phyloP scores from a whole-genome alignment of 768 basidiomycete species.

The Leucocoprinus sp. region DNA sequence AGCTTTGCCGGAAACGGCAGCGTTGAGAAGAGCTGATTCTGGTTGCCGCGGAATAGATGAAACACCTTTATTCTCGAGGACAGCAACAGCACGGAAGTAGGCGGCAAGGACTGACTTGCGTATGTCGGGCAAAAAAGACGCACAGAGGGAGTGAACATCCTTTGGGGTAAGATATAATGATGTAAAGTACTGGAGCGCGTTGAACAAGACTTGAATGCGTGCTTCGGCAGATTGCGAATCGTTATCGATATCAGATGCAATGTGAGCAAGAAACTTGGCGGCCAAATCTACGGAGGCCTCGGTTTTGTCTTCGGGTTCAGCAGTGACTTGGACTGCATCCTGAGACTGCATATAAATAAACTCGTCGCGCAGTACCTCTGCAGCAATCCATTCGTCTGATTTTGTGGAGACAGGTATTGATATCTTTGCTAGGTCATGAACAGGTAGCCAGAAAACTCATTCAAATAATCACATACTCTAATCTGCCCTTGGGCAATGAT shows the following conservation, averaged over 20 bases:
- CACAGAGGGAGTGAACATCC: constrained; percentile 79
- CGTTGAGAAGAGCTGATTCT: constrained; percentile 60
- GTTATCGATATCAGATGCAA: constrained; percentile 54
- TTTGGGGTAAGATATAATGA: constrained; percentile 57
- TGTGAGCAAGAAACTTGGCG: constrained; percentile 76
- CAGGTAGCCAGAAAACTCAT: constrained; percentile 6
- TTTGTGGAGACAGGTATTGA: constrained; percentile 83
- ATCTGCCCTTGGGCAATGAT: constrained; percentile 38
- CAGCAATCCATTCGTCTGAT: constrained; percentile 82
- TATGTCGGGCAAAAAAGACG: constrained; percentile 64
- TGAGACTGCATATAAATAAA: constrained; percentile 62
- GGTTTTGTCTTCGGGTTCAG: constrained; percentile 41
- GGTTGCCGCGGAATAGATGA: constrained; percentile 51
- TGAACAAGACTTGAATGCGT: constrained; percentile 60
- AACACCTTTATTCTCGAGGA: constrained; percentile 50
- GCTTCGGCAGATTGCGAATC: constrained; percentile 44
- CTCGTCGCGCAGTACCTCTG: constrained; percentile 86
- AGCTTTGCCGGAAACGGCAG: constrained; percentile 52
- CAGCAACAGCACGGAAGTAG: constrained; percentile 71
- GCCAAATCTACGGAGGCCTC: constrained; percentile 73
- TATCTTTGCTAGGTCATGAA: constrained; percentile 36
- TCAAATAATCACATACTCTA: constrained; percentile 34
- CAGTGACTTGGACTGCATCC: constrained; percentile 47
- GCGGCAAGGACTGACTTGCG: constrained; percentile 70
- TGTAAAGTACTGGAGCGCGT: constrained; percentile 73